Base-by-base conservation (phyloP, 257 asterid species). In the Linaria vulgaris region DNA sequence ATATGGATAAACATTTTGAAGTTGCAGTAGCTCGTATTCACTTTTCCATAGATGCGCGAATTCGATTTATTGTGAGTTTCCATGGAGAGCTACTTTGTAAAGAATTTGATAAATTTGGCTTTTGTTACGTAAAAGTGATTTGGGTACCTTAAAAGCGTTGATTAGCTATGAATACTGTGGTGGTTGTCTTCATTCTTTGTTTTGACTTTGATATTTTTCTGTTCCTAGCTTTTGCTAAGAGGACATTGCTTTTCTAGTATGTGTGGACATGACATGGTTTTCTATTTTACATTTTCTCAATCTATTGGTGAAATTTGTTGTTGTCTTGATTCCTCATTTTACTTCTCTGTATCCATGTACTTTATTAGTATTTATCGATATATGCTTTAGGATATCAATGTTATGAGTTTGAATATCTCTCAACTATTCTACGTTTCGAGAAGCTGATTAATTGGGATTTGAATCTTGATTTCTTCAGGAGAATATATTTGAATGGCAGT, bases 401-500 rank as follows among this genome's bases (percentile, higher is more conserved):
- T 7, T 34, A 4, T 7, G 11, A 4, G 1, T 11, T 34, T 8
- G 5, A 4, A 16, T 13, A 20, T 54, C 12, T 30, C 8, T 31
- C 24, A 37, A 16, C 6, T 63, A 4, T 43, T 46, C 11, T 50
- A 34, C 17, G 3, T 46, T 15, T 6, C 17, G 19, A 25, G 45
- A 0, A 44, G n/a, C 12, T 23, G 52, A 20, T 10, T 9, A 27
- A n/a, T n/a, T 66, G 14, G 41, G 20, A 45, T 37, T 27, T 24
- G 45, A 13, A 7, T 34, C 9, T 52, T 51, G 22, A 34, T 54
- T 41, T 12, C 14, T 57, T 56, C 78, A 90, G 97, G 96, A 88
- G 71, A 75, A 91, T 72, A 84, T 91, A 69, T 85, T 88, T 65
- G 95, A 91, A 70, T 91, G 96, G 96, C 97, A 85, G 48, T 85